These are phyloP conservation scores for Rhodotorula sp. DNA, from an alignment of 1,284 basidiomycete genomes.

Conservation along the genomic window DNA sequence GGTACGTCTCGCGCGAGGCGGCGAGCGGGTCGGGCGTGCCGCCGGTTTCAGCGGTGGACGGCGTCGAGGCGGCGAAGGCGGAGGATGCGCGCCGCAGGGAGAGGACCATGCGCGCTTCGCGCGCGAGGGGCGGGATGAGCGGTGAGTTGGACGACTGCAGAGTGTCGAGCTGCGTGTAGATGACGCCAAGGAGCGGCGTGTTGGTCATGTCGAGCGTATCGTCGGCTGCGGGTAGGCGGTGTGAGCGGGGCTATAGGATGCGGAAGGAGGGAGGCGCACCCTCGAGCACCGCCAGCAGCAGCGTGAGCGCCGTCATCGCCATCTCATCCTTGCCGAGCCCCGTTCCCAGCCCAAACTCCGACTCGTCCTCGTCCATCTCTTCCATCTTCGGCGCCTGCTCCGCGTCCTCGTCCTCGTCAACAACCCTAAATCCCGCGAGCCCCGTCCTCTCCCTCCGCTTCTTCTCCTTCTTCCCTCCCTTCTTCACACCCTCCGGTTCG, in stretches of 20 bases:
- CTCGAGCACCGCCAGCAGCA: slow-evolving; percentile 79
- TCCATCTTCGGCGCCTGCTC: slow-evolving; percentile 4
- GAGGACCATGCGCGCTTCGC: slow-evolving; percentile 78
- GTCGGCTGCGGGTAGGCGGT: slow-evolving; percentile 59
- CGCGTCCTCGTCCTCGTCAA: slow-evolving; percentile 32
- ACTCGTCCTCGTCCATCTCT: slow-evolving; percentile 60
- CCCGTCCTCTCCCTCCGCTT: background rate
- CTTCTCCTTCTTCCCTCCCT: background rate
- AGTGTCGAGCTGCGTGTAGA: slow-evolving; percentile 61
- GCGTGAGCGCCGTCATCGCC: slow-evolving; percentile 70
- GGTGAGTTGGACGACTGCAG: slow-evolving; percentile 51
- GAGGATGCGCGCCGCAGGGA: slow-evolving; percentile 50
- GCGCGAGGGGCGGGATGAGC: slow-evolving; percentile 62
- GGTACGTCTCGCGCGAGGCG: slow-evolving; percentile 62
- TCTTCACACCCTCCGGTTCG: background rate
- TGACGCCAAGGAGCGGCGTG: slow-evolving; percentile 67
- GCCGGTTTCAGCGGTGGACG: slow-evolving; percentile 43
- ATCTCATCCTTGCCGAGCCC: slow-evolving; percentile 62
- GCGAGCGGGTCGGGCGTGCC: slow-evolving; percentile 36
- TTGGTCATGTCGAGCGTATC: slow-evolving; percentile 65
- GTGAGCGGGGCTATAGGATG: too few relatives aligned
- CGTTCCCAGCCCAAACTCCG: slow-evolving; percentile 45
- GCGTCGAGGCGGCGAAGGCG: background rate
- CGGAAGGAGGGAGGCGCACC: slow-evolving; percentile 56
- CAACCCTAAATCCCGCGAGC: slow-evolving; percentile 35